phyloP scores from a whole-genome alignment of 257 asterid genomes.

The Asclepias syriaca region DNA sequence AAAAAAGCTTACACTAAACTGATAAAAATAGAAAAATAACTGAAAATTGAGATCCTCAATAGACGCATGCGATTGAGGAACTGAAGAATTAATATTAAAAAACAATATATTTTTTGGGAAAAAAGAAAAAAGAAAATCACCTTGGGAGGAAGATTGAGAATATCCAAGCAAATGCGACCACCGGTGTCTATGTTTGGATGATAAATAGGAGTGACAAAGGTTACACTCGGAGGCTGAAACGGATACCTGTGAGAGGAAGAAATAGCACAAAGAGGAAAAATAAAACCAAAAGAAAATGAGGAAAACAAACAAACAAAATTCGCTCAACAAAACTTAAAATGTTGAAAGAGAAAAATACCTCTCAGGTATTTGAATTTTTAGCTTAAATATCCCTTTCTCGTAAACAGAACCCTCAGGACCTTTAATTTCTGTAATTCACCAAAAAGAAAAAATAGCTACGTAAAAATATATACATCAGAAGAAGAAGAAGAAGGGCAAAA shows the following conservation, averaged over 20 bases:
- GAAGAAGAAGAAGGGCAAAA: background rate
- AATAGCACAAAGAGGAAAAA: background rate
- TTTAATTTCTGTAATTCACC: constrained; percentile 38
- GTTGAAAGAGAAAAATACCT: constrained; percentile 28
- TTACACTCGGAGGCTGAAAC: constrained; percentile 84
- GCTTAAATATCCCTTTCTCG: constrained; percentile 54
- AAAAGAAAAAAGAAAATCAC: constrained; percentile 17
- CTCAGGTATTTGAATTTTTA: constrained; percentile 71
- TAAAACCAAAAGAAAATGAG: background rate
- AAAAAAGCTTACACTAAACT: background rate
- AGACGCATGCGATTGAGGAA: too few relatives aligned
- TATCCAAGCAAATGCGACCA: constrained; percentile 91
- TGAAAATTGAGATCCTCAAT: background rate
- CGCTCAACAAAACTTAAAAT: background rate
- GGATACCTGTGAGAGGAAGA: constrained; percentile 47
- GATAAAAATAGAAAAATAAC: background rate
- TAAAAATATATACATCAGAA: background rate
- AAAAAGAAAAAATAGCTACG: background rate
- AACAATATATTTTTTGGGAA: too few relatives aligned
- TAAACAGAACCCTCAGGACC: constrained; percentile 82
- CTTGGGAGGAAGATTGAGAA: constrained; percentile 94
- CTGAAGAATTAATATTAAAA: too few relatives aligned
- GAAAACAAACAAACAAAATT: background rate
- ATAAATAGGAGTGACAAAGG: constrained; percentile 66
- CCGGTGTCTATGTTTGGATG: constrained; percentile 90